Conservation (phyloP, 768 basidiomycete species). For the Solioccasus polychromus region DNA sequence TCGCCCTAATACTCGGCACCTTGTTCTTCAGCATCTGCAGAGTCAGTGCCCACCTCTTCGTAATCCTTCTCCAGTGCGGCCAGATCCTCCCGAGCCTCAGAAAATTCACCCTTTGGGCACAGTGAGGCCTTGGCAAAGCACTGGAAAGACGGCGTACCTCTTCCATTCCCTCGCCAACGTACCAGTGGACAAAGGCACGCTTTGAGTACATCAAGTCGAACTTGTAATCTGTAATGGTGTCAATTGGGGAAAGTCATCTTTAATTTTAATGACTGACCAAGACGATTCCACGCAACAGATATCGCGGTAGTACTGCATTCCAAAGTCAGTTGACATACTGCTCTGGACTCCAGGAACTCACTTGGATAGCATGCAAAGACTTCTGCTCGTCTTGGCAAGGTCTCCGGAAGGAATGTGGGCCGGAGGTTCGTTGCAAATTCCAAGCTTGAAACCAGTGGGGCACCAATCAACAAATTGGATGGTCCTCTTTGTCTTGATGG, state of each 20-base stretch:
- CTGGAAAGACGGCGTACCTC: constrained; percentile 46
- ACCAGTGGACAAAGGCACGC: constrained; percentile 91
- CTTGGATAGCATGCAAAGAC: constrained; percentile 97
- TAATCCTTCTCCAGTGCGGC: constrained; percentile 97
- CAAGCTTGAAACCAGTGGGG: constrained; percentile 97
- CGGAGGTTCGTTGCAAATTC: constrained; percentile 96
- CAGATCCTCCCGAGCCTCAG: constrained; percentile 96
- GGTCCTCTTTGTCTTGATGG: constrained; percentile 95
- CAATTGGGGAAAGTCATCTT: constrained; percentile 2
- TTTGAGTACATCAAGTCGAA: constrained; percentile 98
- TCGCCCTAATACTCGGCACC: constrained; percentile 47
- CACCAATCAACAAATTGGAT: constrained; percentile 99
- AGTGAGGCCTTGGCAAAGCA: constrained; percentile 8
- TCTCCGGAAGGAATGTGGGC: constrained; percentile 92
- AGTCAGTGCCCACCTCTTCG: constrained; percentile 83
- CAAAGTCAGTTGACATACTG: constrained; percentile 1
- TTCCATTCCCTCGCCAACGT: constrained; percentile 99
- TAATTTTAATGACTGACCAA: constrained; percentile 41
- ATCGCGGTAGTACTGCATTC: constrained; percentile 79
- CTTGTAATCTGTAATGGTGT: constrained; percentile 71
- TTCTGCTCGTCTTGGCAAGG: constrained; percentile 89
- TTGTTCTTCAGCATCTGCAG: constrained; percentile 68
- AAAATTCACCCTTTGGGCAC: constrained; percentile 82
- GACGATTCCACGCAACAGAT: constrained; percentile 90
- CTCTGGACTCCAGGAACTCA: constrained; percentile 28